A percentile compares a stretch with the other conserved stretches of the same genome.
Conservation (phyloP, 1,139 yeast species). For the Candida albicans region DNA sequence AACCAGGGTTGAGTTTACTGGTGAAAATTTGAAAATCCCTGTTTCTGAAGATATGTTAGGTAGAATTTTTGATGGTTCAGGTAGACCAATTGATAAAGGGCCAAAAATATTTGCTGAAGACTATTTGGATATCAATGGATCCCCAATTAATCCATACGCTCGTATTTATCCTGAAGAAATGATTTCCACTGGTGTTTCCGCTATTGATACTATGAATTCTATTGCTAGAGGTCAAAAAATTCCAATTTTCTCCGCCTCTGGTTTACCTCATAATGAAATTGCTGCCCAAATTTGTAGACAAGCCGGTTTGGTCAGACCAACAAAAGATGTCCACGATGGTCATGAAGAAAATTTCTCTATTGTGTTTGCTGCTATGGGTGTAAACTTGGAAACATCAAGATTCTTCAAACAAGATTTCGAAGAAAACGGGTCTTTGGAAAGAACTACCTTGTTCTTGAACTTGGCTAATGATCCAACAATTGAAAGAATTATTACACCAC, state of each 20-base stretch:
- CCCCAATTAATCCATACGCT: conserved; percentile 96
- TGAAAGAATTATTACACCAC: conserved; percentile 98
- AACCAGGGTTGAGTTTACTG: conserved; percentile 96
- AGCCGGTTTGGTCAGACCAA: conserved; percentile 98
- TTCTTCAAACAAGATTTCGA: conserved; percentile 95
- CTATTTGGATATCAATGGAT: conserved; percentile 95
- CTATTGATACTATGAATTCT: conserved; percentile 98
- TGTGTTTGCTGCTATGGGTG: conserved; percentile 89
- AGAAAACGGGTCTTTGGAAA: conserved; percentile 96
- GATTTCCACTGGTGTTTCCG: conserved; percentile 98
- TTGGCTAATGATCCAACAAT: conserved; percentile 99
- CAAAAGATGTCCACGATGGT: conserved; percentile 99
- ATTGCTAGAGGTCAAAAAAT: conserved; percentile 99
- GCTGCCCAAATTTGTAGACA: conserved; percentile 99
- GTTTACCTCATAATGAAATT: conserved; percentile 98
- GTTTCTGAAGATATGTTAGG: conserved; percentile 98
- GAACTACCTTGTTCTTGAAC: conserved; percentile 93
- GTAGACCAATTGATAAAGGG: conserved; percentile 97
- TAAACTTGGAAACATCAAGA: conserved; percentile 49
- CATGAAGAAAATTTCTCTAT: conserved; percentile 99
- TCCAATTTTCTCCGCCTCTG: conserved; percentile 98
- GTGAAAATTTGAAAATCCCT: conserved; percentile 87
- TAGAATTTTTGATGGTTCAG: conserved; percentile 97
- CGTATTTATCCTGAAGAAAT: conserved; percentile 99
- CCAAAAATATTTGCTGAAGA: conserved; percentile 99